Evolutionary conservation across 257 asterid genomes (phyloP), one percentile per base, ranked within the genome.

Genomic region (Solanum pimpinellifolium): DNA sequence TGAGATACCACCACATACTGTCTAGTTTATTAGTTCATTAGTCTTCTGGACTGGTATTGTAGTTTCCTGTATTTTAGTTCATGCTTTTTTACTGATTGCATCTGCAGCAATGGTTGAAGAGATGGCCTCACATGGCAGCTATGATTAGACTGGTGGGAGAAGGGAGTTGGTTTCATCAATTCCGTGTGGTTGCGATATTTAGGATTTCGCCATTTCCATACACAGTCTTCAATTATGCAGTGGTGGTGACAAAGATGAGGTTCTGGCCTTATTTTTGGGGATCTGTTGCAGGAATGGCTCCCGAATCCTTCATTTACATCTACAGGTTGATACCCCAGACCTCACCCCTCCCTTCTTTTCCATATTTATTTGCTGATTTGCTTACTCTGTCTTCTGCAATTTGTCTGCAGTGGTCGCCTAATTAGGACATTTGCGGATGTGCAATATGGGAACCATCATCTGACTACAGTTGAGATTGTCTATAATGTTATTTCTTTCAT

Each of bases 181-280:
- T 96, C 84, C 93, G 91, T 90, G 93, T 96, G 88, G 98, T 96
- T 87, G 98, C 98, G 9, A 88, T 96, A 18, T 96, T 96, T 83
- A 88, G 99, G 88, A 83, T 95, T 84, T 96, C 98, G 1, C 99
- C 98, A 59, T 96, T 96, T 89, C 99, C 99, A 1, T 96, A 96
- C 91, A 94, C 98, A 4, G 93, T 96, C 86, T 96, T 96, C 93
- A 95, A 96, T 87, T 95, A 96, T 73, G 99, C 97, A 2, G 88
- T 96, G 66, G 98, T 94, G 86, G 98, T 92, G 85, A 96, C 99
- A 31, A 93, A 90, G 80, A 95, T 95, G 98, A 90, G 91, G 88
- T 93, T 95, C 91, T 96, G 98, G 98, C 99, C 99, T 35, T 96
- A 96, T 83, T 85, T 95, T 42, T 92, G 93, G 72, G 99, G 99